Evolutionary conservation across 148 eudicot genomes (phyloP), one percentile per base, ranked within the genome.

Genomic region (Diospyros lotus): DNA sequence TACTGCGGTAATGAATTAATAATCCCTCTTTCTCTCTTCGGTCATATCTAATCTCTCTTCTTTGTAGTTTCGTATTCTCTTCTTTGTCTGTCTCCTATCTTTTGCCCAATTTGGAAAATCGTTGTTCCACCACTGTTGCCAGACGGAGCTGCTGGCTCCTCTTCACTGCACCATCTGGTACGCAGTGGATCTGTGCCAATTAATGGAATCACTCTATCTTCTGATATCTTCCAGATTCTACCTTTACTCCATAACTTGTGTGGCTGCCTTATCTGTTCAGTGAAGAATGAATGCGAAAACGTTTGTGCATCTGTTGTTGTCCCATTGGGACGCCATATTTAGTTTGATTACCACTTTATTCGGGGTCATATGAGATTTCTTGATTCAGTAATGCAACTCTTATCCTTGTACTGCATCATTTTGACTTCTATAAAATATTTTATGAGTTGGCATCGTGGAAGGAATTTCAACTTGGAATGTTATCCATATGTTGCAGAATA

Each of bases 1-100:
- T 94, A 94, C 58, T 94, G 92, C 79, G 98, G 98, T 94, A 89
- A 83, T 73, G 28, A 28, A 28, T 28, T 28, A 28, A 28, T 28
- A 28, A 28, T 28, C 28, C 28, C 28, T 28, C 15, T 9, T 40
- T 18, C 54, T 58, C 43, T 62, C 55, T 46, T 18, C 12, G 50
- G 9, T 9, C 5, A 8, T 17, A 17, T 14, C 52, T 48, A 8
- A 48, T 48, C 52, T 48, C 1, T 48, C 52, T 48, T 48, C 1
- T 48, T 48, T 8, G 52, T 48, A 8, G 15, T 5, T 68, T 41
- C 46, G 64, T 63, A 15, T 63, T 10, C 39, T 71, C 38, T 42
- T 53, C 6, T 54, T 9, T 11, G 40, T 56, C 5, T 44, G 41
- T 69, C 38, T 10, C 4, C 66, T 13, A 56, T n/a, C 2, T 17